Evolutionary conservation across 73 alveolate species (phyloP).

Genomic region (Durusdinium trenchii): DNA sequence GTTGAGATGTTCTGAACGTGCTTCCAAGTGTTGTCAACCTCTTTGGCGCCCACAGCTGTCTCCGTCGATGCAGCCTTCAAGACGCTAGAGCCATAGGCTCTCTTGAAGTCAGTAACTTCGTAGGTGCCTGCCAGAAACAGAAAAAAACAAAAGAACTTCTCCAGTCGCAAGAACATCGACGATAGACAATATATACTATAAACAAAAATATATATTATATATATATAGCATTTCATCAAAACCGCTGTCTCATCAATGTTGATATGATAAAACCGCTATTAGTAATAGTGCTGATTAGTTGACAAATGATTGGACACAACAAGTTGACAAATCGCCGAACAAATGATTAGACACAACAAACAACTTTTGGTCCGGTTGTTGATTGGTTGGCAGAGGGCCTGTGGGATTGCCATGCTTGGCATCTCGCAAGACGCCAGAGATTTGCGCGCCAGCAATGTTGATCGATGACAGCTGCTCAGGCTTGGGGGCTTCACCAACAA

Average conservation of each 20-base stretch:
- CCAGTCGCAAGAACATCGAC: not conserved
- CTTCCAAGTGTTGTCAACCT: slow-evolving; percentile 5
- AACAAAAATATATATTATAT: not conserved
- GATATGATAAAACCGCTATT: too few relatives aligned
- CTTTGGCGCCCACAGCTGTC: not conserved
- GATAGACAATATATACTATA: not conserved
- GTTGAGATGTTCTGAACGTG: not conserved
- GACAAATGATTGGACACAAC: too few relatives aligned
- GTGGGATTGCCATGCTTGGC: not conserved
- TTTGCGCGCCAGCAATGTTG: not conserved
- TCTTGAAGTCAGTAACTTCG: slow-evolving; percentile 8
- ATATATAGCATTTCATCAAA: too few relatives aligned
- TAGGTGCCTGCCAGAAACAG: not conserved
- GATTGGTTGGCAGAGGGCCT: not conserved
- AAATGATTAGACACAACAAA: too few relatives aligned
- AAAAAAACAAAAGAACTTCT: too few relatives aligned
- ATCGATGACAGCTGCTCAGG: not conserved
- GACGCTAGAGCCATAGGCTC: not conserved
- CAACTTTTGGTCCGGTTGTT: not conserved
- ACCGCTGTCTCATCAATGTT: too few relatives aligned
- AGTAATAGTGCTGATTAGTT: too few relatives aligned
- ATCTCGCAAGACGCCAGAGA: not conserved
- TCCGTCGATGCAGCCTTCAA: not conserved
- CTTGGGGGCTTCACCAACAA: not conserved
- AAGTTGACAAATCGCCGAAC: too few relatives aligned